These are phyloP conservation scores for Macrophomina pseudophaseolina DNA, from an alignment of 2,329 filamentous ascomycete genomes.

Conservation along the genomic window DNA sequence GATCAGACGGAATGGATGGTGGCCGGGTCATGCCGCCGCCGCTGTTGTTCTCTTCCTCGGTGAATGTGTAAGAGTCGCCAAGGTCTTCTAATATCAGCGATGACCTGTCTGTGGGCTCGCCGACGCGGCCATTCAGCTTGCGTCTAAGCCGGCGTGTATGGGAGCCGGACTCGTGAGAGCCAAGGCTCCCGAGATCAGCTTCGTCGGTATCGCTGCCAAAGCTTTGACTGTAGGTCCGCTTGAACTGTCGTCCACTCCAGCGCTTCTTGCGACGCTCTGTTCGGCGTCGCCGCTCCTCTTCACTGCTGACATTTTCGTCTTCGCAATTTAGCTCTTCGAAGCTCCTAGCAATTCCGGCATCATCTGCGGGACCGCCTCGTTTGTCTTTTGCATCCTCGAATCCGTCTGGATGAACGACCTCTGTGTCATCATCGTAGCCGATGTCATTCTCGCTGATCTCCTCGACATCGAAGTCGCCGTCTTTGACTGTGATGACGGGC, in stretches of 20 bases:
- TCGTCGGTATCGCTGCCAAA: slow-evolving; percentile 52
- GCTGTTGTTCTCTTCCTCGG: slow-evolving; percentile 40
- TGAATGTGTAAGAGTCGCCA: slow-evolving; percentile 41
- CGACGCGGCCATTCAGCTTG: slow-evolving; percentile 39
- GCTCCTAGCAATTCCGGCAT: slow-evolving; percentile 38
- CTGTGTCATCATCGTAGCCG: slow-evolving; percentile 46
- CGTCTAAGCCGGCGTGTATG: slow-evolving; percentile 50
- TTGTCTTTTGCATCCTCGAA: slow-evolving; percentile 46
- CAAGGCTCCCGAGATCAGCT: slow-evolving; percentile 47
- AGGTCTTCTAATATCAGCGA: slow-evolving; percentile 48
- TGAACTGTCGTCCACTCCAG: slow-evolving; percentile 50
- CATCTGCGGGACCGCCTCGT: slow-evolving; percentile 36
- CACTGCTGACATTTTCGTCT: slow-evolving; percentile 38
- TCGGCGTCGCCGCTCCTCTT: slow-evolving; percentile 31
- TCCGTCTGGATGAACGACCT: slow-evolving; percentile 52
- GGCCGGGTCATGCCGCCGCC: slow-evolving; percentile 34
- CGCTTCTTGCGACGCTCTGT: slow-evolving; percentile 43
- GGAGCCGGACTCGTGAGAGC: slow-evolving; percentile 44
- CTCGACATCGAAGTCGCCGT: slow-evolving; percentile 48
- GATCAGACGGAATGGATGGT: slow-evolving; percentile 44
- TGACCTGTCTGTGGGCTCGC: slow-evolving; percentile 41
- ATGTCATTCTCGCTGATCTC: slow-evolving; percentile 46
- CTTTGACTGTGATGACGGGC: slow-evolving; percentile 30
- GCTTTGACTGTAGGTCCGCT: slow-evolving; percentile 53
- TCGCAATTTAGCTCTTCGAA: slow-evolving; percentile 44